Conservation (phyloP, 2,329 filamentous ascomycete genomes). For the Aspergillus unguis region DNA sequence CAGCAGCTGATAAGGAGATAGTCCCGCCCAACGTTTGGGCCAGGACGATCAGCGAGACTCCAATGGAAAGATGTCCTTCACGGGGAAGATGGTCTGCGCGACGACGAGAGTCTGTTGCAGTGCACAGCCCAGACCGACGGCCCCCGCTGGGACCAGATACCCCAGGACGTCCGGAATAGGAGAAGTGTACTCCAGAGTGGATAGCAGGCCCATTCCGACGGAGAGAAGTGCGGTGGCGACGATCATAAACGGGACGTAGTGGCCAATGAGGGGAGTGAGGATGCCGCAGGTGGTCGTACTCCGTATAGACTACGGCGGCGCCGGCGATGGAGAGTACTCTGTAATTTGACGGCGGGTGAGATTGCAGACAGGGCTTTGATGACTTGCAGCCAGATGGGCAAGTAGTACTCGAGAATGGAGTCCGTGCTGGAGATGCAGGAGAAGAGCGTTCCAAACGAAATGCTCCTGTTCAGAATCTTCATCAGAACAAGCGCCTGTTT, state of each 20-base stretch:
- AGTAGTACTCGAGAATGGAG: constrained; percentile 9
- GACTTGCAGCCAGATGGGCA: constrained; percentile 11
- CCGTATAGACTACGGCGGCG: not conserved
- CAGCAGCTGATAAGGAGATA: not conserved
- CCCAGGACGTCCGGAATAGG: constrained; percentile 7
- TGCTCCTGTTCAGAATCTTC: constrained; percentile 2
- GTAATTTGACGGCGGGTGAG: not conserved
- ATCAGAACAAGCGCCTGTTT: constrained; percentile 7
- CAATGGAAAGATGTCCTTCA: not conserved
- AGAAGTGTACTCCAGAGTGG: not conserved
- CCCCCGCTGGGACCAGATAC: constrained; percentile 8
- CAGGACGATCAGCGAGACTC: not conserved
- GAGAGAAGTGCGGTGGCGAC: not conserved
- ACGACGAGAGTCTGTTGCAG: not conserved
- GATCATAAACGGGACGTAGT: constrained; percentile 9
- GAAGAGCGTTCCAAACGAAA: not conserved
- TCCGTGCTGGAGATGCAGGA: not conserved
- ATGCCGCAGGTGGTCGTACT: not conserved
- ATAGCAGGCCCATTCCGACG: constrained; percentile 5
- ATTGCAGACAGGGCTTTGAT: constrained; percentile 10
- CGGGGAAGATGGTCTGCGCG: not conserved
- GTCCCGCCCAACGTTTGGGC: not conserved
- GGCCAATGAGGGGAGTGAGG: not conserved
- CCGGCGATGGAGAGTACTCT: not conserved
- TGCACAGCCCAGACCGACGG: not conserved